Conservation (phyloP, 2,329 filamentous ascomycete genomes). For the Nemania bipapillata region DNA sequence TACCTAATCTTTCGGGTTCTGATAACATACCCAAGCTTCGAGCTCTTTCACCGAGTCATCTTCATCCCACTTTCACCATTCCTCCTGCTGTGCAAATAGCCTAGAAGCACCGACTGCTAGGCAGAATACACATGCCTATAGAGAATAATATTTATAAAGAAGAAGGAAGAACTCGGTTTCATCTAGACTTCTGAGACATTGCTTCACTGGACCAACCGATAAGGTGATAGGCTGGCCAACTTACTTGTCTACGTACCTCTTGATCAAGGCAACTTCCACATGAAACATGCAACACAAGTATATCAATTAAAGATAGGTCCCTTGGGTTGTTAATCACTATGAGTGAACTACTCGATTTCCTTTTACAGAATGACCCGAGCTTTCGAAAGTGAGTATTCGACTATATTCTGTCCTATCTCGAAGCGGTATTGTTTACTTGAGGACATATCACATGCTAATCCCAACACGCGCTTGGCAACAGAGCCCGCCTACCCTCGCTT, state of each 20-base stretch:
- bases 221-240: neutral
- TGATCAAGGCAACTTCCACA: too few species aligned
- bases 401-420: neutral
- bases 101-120: neutral
- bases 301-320: conserved; percentile 4
- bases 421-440: neutral
- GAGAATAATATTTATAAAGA: neutral
- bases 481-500: conserved; percentile 81
- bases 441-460: conserved; percentile 20
- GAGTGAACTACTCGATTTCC: conserved; percentile 75
- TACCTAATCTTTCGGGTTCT: conserved; percentile 9
- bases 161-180: neutral
- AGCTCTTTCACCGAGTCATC: conserved; percentile 29
- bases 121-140: neutral
- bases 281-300: neutral
- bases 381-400: conserved; percentile 64
- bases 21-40: conserved; percentile 28
- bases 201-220: neutral
- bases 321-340: conserved; percentile 56
- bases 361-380: conserved; percentile 68
- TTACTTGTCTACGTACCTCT: neutral
- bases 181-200: neutral
- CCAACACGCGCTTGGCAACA: conserved; percentile 52
- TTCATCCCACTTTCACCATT: neutral
- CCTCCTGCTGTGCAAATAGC: neutral